Evolutionary conservation across 805 yeast species (phyloP).

Genomic region (Candida jianshihensis): DNA sequence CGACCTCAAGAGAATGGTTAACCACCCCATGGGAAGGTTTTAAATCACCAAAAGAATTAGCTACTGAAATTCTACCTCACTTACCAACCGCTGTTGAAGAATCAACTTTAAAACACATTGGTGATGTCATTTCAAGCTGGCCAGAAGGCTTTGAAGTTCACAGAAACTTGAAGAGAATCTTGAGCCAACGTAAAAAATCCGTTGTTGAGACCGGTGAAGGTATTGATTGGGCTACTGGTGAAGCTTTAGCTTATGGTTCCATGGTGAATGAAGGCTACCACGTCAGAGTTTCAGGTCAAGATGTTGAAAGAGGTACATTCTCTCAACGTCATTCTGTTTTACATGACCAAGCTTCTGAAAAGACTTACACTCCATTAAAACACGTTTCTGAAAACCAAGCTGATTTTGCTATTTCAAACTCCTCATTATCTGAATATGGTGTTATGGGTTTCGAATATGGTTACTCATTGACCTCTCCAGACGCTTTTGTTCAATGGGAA

Average conservation of each 20-base stretch:
- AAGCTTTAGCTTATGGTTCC: slow-evolving; percentile 95
- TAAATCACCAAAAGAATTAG: slow-evolving; percentile 95
- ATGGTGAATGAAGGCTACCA: slow-evolving; percentile 89
- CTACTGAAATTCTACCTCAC: slow-evolving; percentile 92
- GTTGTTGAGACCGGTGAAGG: slow-evolving; percentile 84
- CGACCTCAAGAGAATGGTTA: slow-evolving; percentile 94
- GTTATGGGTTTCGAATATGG: slow-evolving; percentile 99
- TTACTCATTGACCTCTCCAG: slow-evolving; percentile 95
- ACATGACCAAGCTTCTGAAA: slow-evolving; percentile 90
- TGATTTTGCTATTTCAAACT: slow-evolving; percentile 82
- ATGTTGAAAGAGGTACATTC: slow-evolving; percentile 99
- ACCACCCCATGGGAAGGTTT: slow-evolving; percentile 99
- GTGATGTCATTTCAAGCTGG: slow-evolving; percentile 69
- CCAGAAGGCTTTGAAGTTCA: slow-evolving; percentile 88
- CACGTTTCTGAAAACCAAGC: slow-evolving; percentile 76
- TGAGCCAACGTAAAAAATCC: slow-evolving; percentile 80
- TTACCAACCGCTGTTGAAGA: slow-evolving; percentile 88
- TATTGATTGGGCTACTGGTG: slow-evolving; percentile 99
- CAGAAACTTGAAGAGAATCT: slow-evolving; percentile 92
- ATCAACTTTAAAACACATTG: slow-evolving; percentile 66
- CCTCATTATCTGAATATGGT: slow-evolving; percentile 97
- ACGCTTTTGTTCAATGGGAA: slow-evolving; percentile 96
- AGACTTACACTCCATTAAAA: slow-evolving; percentile 78
- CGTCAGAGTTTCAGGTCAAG: slow-evolving; percentile 97
- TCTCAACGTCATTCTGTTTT: slow-evolving; percentile 98